Base-by-base conservation (phyloP, 371 early-diverging fungal species). In the Conidiobolus incongruus region DNA sequence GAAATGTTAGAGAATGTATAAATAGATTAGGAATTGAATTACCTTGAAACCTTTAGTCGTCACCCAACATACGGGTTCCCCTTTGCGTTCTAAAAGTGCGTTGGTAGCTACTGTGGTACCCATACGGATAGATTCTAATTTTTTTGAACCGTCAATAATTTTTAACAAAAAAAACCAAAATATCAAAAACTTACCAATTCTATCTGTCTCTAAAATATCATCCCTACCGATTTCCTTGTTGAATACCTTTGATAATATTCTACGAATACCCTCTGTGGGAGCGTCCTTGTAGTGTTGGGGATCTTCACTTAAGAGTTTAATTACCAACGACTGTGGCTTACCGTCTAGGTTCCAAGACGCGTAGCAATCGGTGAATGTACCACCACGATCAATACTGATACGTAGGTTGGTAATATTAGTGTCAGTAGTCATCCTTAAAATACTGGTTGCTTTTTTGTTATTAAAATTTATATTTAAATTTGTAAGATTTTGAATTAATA, bases 91-190 rank as follows among this genome's bases (percentile, higher is more conserved):
- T 44, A 88, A 55, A 5, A 88, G 57, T 6, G 93, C 92, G 48
- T 96, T 96, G 10, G 96, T 96, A 0, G 96, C 96, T 1, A 96
- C 94, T 0, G 94, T 96, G 0, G 92, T 93, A 24, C 91, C 91
- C 89, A 92, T 91, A 23, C 92, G 77, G 22, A 95, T 78, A 35
- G 78, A 70, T 40, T 78, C 80, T 73, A 59, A 4, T 31, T 17
- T 31, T 20, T 21, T 16, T 16, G 6, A 24, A 23, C 35, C 4
- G 21, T 46, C 33, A 41, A 21, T 21, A 38, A 33, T 17, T 16
- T 8, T 8, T 10, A 10, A 8, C 37, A 37, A 15, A 15, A 5
- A 15, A 37, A 8, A 16, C 40, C 5, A 40, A 24, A 34, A 20
- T 4, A 22, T 20, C 5, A 16, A 16, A 17, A 13, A 20, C 40